phyloP scores from a whole-genome alignment of 208 protist species.

The Naegleria gruberi region DNA sequence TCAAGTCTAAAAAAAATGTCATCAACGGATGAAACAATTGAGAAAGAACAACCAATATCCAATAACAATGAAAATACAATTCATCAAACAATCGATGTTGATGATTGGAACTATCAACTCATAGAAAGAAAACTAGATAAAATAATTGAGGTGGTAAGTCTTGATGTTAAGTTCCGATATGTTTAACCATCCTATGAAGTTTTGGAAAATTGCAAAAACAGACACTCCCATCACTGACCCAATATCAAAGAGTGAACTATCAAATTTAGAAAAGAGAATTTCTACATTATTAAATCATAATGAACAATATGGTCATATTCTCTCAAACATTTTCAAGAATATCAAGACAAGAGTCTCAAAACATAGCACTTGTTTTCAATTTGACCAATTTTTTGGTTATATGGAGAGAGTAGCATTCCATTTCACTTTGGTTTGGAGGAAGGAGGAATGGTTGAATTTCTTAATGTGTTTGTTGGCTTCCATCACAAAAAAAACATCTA shows the following conservation, averaged over 20 bases:
- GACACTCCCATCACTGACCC: not conserved
- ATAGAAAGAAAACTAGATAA: not conserved
- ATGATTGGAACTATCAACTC: not conserved
- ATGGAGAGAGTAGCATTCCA: not conserved
- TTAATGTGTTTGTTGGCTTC: not conserved
- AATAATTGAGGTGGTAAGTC: not conserved
- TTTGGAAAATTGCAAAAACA: not conserved
- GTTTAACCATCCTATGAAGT: not conserved
- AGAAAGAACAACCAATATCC: too few species aligned
- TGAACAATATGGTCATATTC: not conserved
- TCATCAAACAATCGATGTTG: too few species aligned
- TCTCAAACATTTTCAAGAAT: not conserved
- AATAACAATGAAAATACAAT: too few species aligned
- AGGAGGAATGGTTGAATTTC: not conserved
- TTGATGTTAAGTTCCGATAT: not conserved
- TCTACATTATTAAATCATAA: not conserved
- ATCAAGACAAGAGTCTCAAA: not conserved
- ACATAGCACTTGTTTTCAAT: not conserved
- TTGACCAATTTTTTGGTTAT: not conserved
- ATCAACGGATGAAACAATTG: too few species aligned
- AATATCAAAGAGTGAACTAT: not conserved
- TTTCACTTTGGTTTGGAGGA: not conserved
- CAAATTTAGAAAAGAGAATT: not conserved
- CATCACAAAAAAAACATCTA: not conserved
- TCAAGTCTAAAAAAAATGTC: too few species aligned